phyloP scores from a whole-genome alignment of 306 rosid species.

The Abrus pulchellus region DNA sequence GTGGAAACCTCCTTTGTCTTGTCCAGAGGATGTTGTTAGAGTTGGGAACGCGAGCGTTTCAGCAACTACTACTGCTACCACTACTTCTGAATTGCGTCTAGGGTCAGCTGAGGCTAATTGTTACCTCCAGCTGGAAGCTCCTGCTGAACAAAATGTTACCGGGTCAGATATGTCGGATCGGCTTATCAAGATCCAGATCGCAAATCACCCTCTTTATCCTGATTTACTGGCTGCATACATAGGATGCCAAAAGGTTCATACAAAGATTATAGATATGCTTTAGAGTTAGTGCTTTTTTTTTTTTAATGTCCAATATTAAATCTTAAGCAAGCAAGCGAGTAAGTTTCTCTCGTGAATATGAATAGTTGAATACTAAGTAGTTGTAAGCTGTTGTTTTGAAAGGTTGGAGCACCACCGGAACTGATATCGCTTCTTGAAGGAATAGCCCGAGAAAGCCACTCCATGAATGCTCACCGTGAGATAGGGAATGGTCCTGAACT shows the following conservation, averaged over 20 bases:
- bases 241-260: conserved; percentile 69
- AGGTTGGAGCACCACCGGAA: conserved; percentile 87
- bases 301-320: not conserved
- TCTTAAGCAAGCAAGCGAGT: not conserved
- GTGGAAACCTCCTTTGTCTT: conserved; percentile 16
- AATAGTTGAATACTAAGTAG: not conserved
- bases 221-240: conserved; percentile 71
- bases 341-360: not conserved
- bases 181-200: conserved; percentile 69
- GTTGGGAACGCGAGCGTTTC: conserved; percentile 35
- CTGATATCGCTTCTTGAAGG: conserved; percentile 65
- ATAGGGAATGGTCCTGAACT: conserved; percentile 77
- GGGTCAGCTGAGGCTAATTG: conserved; percentile 30
- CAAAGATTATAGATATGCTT: no score
- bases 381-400: conserved; percentile 4
- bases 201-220: conserved; percentile 74
- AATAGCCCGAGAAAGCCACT: conserved; percentile 53
- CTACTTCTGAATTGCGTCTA: conserved; percentile 42
- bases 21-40: conserved; percentile 37
- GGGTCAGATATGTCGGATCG: conserved; percentile 54
- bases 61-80: not conserved
- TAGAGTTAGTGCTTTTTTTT: not conserved
- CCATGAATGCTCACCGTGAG: conserved; percentile 46
- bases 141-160: conserved; percentile 38
- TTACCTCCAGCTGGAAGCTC: conserved; percentile 43